phyloP scores from a whole-genome alignment of 2,329 filamentous ascomycete genomes.

The Cercospora nicotianae region DNA sequence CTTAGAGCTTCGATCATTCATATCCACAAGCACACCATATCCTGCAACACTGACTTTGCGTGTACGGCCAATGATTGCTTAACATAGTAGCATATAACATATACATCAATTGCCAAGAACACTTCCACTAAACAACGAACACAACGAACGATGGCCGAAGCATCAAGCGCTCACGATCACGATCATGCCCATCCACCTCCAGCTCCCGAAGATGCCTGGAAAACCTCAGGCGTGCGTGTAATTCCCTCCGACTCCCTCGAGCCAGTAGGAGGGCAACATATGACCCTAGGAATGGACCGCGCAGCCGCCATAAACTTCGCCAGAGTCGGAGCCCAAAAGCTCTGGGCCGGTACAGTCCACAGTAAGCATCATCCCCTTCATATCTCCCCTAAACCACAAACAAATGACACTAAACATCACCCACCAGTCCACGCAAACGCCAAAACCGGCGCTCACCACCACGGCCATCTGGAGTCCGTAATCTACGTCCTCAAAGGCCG shows the following conservation, averaged over 20 bases:
- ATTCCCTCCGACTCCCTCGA: constrained; percentile 46
- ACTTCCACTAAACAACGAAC: neutral
- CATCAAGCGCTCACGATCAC: constrained; percentile 18
- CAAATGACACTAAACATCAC: neutral
- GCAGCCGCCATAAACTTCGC: constrained; percentile 49
- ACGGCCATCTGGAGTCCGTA: constrained; percentile 49
- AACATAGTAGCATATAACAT: too few relatives aligned
- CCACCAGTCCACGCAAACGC: constrained; percentile 45
- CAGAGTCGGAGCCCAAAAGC: constrained; percentile 46
- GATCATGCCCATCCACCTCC: constrained; percentile 20
- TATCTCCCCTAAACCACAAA: neutral
- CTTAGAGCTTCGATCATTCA: neutral
- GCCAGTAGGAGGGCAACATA: constrained; percentile 38
- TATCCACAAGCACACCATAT: constrained; percentile 1
- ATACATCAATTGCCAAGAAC: neutral
- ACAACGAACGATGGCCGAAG: too few relatives aligned
- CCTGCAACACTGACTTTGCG: neutral
- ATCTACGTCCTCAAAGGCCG: constrained; percentile 50
- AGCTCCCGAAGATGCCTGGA: constrained; percentile 41
- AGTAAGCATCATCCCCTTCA: neutral
- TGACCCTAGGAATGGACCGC: constrained; percentile 48
- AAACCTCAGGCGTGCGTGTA: constrained; percentile 45
- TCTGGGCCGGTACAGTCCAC: constrained; percentile 49
- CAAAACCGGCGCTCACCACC: constrained; percentile 49
- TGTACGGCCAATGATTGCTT: neutral